Percentiles rank a stretch among this genome's conserved stretches.
Evolutionary conservation across 768 basidiomycete genomes (phyloP).

Genomic region (Tulasnella sp.): DNA sequence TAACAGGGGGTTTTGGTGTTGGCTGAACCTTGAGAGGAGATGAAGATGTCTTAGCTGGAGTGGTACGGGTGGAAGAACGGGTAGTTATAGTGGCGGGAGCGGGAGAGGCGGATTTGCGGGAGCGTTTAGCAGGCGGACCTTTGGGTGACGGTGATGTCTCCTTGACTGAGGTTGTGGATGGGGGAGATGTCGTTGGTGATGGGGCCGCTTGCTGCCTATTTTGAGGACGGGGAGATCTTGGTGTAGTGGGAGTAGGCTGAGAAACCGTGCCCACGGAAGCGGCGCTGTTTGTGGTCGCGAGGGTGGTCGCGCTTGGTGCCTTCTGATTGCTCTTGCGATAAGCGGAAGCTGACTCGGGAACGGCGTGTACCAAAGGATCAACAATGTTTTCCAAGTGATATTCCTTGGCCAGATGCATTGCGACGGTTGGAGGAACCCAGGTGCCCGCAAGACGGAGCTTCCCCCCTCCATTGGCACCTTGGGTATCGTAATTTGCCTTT

Average conservation of each 20-base stretch:
- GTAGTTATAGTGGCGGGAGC: no score
- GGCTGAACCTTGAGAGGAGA: conserved; percentile 22
- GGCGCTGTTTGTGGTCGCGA: conserved; percentile 15
- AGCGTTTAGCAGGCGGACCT: conserved; percentile 9
- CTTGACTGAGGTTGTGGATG: conserved; percentile 52
- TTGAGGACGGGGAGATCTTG: conserved; percentile 23
- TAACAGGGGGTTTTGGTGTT: conserved; percentile 40
- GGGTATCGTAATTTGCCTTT: conserved; percentile 59
- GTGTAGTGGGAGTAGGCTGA: conserved; percentile 22
- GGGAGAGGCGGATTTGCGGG: conserved; percentile 18
- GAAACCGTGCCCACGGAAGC: conserved; percentile 19
- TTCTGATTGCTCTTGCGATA: conserved; percentile 58
- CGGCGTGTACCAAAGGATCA: conserved; percentile 50
- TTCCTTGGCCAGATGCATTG: conserved; percentile 49
- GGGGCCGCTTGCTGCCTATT: conserved; percentile 6
- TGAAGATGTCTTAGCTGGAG: conserved; percentile 28
- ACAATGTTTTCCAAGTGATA: conserved; percentile 55
- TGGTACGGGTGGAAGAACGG: conserved; percentile 30
- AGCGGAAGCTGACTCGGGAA: conserved; percentile 60
- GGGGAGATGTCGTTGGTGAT: conserved; percentile 27
- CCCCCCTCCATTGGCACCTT: conserved; percentile 55
- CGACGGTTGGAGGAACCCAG: conserved; percentile 62
- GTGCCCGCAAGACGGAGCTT: conserved; percentile 75
- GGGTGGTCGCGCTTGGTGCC: background rate
- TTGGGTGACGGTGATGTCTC: conserved; percentile 36